These are phyloP conservation scores for Macadamia tetraphylla DNA, from an alignment of 164 flowering plant genomes.

Conservation along the genomic window DNA sequence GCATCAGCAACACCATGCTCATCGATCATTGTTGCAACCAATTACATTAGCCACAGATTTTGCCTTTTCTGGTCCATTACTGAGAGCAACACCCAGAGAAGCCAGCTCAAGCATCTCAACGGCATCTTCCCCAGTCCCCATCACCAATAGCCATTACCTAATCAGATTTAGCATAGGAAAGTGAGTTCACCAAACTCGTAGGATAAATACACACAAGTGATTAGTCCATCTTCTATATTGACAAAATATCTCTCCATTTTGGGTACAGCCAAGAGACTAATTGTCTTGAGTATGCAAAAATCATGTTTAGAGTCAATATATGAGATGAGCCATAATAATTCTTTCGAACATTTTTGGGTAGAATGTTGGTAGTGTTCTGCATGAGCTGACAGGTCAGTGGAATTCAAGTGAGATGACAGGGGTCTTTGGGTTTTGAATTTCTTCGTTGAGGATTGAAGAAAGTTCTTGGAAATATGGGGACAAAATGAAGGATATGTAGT, in stretches of 20 bases:
- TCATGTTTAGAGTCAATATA: no score
- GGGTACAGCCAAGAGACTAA: no score
- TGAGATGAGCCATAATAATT: no score
- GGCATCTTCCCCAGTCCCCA: slow-evolving; percentile 65
- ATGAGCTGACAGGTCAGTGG: neutral
- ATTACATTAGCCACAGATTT: slow-evolving; percentile 79
- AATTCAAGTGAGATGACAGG: neutral
- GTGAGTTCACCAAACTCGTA: no score
- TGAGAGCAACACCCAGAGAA: slow-evolving; percentile 76
- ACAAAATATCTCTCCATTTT: no score
- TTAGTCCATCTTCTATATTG: no score
- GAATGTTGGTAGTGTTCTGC: neutral
- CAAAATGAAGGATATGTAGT: neutral
- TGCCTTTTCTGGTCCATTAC: slow-evolving; percentile 81
- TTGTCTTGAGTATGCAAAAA: no score
- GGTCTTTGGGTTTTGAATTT: neutral
- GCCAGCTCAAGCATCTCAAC: slow-evolving; percentile 93
- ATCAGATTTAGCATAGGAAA: neutral
- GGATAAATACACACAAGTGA: no score
- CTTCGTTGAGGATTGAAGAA: neutral
- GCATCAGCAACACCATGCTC: slow-evolving; percentile 99
- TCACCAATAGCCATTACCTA: slow-evolving; percentile 97
- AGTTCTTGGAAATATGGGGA: neutral
- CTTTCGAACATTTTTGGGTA: neutral
- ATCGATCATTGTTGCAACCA: slow-evolving; percentile 61